Conservation (phyloP, 2,329 filamentous ascomycete genomes). For the Claviceps pusilla region DNA sequence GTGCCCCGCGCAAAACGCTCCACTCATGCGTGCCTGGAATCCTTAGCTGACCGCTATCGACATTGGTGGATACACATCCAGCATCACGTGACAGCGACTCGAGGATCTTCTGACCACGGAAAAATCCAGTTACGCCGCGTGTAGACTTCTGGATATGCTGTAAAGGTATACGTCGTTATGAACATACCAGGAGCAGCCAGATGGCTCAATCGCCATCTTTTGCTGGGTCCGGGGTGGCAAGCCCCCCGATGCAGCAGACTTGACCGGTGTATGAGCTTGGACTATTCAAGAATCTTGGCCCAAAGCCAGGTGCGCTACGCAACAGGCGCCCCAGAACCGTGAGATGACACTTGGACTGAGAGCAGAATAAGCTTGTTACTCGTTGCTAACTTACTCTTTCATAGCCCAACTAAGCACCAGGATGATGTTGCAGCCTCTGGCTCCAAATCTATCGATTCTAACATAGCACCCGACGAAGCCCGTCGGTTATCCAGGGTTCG, state of each 20-base stretch:
- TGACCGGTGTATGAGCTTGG: background rate
- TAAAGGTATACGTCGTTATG: conserved; percentile 16
- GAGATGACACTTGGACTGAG: conserved; percentile 8
- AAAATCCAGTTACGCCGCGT: conserved; percentile 11
- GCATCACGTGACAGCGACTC: too few species aligned
- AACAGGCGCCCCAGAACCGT: conserved; percentile 29
- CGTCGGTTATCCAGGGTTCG: conserved; percentile 66
- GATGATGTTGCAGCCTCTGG: conserved; percentile 22
- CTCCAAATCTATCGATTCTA: conserved; percentile 52
- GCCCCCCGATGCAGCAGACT: conserved; percentile 8
- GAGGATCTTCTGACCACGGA: conserved; percentile 4
- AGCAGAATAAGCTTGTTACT: background rate
- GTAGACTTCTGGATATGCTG: background rate
- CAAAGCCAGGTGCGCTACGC: conserved; percentile 15
- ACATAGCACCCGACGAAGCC: conserved; percentile 66
- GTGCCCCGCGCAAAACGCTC: too few species aligned
- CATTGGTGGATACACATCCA: too few species aligned
- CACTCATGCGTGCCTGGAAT: too few species aligned
- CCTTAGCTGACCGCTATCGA: too few species aligned
- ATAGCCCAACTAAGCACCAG: conserved; percentile 7
- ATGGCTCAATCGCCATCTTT: conserved; percentile 26
- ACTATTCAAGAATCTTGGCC: conserved; percentile 16
- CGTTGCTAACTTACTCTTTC: conserved; percentile 10
- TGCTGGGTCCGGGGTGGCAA: conserved; percentile 15
- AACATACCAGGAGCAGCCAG: conserved; percentile 24